Base-by-base conservation (phyloP, 2,329 filamentous ascomycete genomes). In the Colletotrichum sp. region DNA sequence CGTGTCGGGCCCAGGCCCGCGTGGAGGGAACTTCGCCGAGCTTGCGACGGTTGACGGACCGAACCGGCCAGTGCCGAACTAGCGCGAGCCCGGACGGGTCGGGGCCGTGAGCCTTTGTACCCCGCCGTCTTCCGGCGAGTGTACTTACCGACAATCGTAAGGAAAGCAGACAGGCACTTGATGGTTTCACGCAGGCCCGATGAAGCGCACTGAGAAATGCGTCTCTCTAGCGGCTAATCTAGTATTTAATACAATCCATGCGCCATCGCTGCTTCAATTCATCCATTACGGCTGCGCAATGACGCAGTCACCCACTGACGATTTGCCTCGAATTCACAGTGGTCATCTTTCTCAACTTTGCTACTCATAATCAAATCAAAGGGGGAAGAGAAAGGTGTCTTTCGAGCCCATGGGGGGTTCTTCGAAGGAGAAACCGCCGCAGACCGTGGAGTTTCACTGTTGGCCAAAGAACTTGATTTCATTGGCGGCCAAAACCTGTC, bases 1-100 rank as follows among this genome's bases (percentile, higher is more conserved):
- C 43, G 43, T 52, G n/a, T 52, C 43, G 43, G 43, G 43, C 43
- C n/a, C 43, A 52, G 43, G 43, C 43, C 43, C 43, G 43, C n/a
- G 10, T 52, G 43, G 43, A 52, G 43, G 43, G 43, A 52, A 21
- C 43, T 21, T n/a, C 43, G 43, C 43, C 43, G 43, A 52, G 43
- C 43, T 21, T 52, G 43, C 43, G 43, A 52, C 43, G 43, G 43
- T 52, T 52, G 43, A 52, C 43, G 43, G 43, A 52, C 43, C 43
- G 43, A 52, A 52, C 43, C 43, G 43, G 43, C 43, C 43, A 52
- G 43, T 52, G 43, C 43, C 43, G 43, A 52, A 21, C 10, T 52
- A 52, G 43, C 43, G 43, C 43, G n/a, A 21, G 43, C 6, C 43
- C 43, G 43, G 43, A 21, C 43, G 43, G n/a, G 12, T 52, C 43